Base-by-base conservation (phyloP, 139 green algal species). In the Coccomyxa sp. region DNA sequence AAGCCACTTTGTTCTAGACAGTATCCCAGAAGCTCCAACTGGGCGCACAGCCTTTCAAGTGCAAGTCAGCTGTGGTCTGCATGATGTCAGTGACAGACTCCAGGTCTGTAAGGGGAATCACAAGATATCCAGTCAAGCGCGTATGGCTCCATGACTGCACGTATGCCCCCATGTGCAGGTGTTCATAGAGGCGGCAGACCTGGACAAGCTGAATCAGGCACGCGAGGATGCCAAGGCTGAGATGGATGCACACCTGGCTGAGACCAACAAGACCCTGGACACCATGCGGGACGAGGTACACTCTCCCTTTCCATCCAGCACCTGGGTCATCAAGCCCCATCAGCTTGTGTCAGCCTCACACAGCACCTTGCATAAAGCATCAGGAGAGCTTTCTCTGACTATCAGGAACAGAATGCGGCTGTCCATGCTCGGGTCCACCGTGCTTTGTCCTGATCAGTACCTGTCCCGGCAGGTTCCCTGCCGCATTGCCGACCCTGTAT, bases 171-270 rank as follows among this genome's bases (percentile, higher is more conserved):
- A 1, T 71, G 6, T 29, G n/a, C 64, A 71, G 64, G 64, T 37
- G 7, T 78, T 78, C 41, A 27, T 78, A 6, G 74, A 78, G 74
- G 39, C 27, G 31, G 74, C 33, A 18, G 41, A 78, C 10, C 7
- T 38, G 7, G 74, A 38, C 9, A n/a, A 78, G 40, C 72, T 78
- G 41, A 29, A 70, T 22, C 27, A 39, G 5, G 44, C 33, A 0
- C 50, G 41, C 37, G 33, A 12, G n/a, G 29, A 29, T 0, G 74
- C 70, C 69, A 31, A n/a, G 33, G 2, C 2, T 2, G 34, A 27
- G 14, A 74, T 74, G 69, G 69, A 74, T 34, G 69, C 40, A 6
- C 24, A 34, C 5, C 18, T 64, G 3, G 22, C 50, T 12, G 50
- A 64, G 18, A 64, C 50, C 5, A 64, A 64, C 50, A 18, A 64